Evolutionary conservation across 331 rosid species (phyloP).

Genomic region (Acacia pycnantha): DNA sequence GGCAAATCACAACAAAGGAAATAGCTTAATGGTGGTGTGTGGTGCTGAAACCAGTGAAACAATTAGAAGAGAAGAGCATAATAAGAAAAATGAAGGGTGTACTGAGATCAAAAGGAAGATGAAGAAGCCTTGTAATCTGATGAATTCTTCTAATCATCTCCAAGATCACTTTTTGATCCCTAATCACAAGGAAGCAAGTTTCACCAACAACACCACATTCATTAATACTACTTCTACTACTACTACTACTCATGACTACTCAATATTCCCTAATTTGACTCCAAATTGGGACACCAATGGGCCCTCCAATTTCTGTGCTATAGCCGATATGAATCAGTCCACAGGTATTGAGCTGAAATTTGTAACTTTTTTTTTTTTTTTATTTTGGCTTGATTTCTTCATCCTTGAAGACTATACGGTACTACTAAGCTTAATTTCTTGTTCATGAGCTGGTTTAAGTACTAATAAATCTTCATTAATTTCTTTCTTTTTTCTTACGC

Average conservation of each 20-base stretch:
- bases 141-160: slow-evolving; percentile 24
- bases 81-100: slow-evolving; percentile 38
- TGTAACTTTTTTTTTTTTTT: not conserved
- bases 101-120: slow-evolving; percentile 51
- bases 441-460: not conserved
- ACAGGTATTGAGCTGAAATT: slow-evolving; percentile 38
- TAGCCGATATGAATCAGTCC: slow-evolving; percentile 56
- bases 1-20: slow-evolving; percentile 60
- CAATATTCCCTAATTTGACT: slow-evolving; percentile 45
- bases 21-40: not conserved
- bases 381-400: not conserved
- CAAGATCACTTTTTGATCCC: slow-evolving; percentile 41
- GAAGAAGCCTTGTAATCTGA: slow-evolving; percentile 45
- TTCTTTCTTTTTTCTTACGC: slow-evolving; percentile 23
- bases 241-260: not conserved
- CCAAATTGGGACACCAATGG: slow-evolving; percentile 64
- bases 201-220: slow-evolving; percentile 29
- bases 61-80: slow-evolving; percentile 1
- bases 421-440: not conserved
- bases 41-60: not conserved
- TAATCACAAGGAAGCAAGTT: slow-evolving; percentile 34
- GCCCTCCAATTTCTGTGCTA: slow-evolving; percentile 53
- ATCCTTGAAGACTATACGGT: not conserved
- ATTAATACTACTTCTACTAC: not conserved
- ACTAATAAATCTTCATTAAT: not conserved